phyloP scores from a whole-genome alignment of 108 stramenopile genomes.

The Cyclotella kingstonii region DNA sequence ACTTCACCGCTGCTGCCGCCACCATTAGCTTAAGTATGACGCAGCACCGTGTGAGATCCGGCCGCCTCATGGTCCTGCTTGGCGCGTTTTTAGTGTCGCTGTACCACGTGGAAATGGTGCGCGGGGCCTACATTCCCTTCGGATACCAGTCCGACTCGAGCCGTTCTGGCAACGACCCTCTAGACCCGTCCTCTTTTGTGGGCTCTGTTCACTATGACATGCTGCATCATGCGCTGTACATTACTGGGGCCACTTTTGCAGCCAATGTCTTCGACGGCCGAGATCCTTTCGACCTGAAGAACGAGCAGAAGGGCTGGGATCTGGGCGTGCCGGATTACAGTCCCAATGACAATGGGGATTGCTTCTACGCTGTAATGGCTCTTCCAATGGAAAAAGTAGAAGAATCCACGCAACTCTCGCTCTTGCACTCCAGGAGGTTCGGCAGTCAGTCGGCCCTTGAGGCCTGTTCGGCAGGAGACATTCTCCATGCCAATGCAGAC shows the following conservation, averaged over 20 bases:
- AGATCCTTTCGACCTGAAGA: conserved; percentile 19
- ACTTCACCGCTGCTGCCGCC: too few relatives aligned
- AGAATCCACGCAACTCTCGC: conserved; percentile 1
- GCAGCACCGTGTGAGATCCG: too few relatives aligned
- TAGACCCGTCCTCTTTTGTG: conserved; percentile 44
- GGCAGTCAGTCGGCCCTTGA: conserved; percentile 14
- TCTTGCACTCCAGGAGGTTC: conserved; percentile 39
- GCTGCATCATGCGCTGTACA: conserved; percentile 44
- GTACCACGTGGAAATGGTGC: too few relatives aligned
- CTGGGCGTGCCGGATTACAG: conserved; percentile 15
- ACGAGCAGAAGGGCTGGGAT: conserved; percentile 11
- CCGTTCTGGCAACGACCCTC: not conserved
- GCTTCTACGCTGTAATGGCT: conserved; percentile 40
- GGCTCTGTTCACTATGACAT: conserved; percentile 49
- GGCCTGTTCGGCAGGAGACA: conserved; percentile 39
- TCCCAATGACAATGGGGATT: conserved; percentile 20
- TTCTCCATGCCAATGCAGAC: conserved; percentile 10
- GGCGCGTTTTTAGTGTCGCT: too few relatives aligned
- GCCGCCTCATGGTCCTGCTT: too few relatives aligned
- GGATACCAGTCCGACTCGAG: conserved; percentile 46
- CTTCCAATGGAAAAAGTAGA: conserved; percentile 7
- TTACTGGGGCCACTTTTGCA: conserved; percentile 46
- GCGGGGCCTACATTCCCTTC: conserved; percentile 28
- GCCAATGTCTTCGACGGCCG: conserved; percentile 28
- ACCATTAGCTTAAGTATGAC: too few relatives aligned